Evolutionary conservation across 495 filamentous ascomycete species (phyloP), one percentile per base, ranked within the genome.

Genomic region (Aspergillus leporis): DNA sequence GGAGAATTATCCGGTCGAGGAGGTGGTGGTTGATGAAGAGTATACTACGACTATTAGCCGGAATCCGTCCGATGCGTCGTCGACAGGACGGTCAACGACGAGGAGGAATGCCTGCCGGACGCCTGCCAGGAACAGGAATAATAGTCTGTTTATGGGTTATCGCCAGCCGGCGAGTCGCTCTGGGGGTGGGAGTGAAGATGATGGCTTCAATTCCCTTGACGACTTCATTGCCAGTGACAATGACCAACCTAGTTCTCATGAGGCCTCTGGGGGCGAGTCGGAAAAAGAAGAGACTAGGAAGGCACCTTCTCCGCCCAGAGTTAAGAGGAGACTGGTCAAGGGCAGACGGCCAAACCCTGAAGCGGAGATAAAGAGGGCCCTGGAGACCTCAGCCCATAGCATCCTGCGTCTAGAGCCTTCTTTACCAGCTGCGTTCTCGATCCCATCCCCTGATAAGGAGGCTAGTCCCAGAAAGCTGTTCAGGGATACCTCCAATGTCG

Each of bases 191-290:
- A 53, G 47, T 28, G 63, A 60, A 19, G 70, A 71, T 50, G 64
- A 76, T 65, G 70, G 66, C 55, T 70, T 68, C 49, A 61, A 73
- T 54, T 78, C 74, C 43, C 60, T 78, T 30, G 74, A 76, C 32
- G 75, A 74, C 46, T 80, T 79, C 52, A 72, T 80, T 65, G 78
- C 78, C 51, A 78, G 76, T 49, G 78, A 80, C 59, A 70, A 78
- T 61, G 74, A 78, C 5, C 75, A 78, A 21, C 36, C 66, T 25
- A 80, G 75, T 55, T 78, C 64, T 46, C 62, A 75, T 60, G 73
- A 74, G 45, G 68, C 66, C 55, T 73, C 74, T 7, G 66, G 67
- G 22, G 64, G 65, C 55, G 71, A 77, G 51, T 63, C 69, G 51
- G 71, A 69, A 18, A 61, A 70, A 10, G 68, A 73, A 53, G 61